Conservation (phyloP, 2,329 filamentous ascomycete species). For the Penicillium sp. region DNA sequence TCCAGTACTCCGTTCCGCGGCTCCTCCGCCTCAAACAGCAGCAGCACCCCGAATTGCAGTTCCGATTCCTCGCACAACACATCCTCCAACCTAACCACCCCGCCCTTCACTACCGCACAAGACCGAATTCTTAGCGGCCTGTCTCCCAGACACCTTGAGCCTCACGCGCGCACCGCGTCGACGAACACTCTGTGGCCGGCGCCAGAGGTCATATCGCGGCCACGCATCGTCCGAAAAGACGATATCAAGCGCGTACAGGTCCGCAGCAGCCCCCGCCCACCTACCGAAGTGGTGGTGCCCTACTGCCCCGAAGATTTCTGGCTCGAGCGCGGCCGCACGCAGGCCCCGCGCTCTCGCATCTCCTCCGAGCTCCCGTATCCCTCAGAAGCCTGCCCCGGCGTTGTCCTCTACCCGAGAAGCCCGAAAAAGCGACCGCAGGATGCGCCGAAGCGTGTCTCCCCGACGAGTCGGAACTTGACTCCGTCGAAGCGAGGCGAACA, state of each 20-base stretch:
- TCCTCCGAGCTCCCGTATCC: slow-evolving; percentile 19
- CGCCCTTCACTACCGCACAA: slow-evolving; percentile 7
- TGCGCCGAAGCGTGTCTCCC: slow-evolving; percentile 13
- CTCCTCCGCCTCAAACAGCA: slow-evolving; percentile 13
- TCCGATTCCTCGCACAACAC: slow-evolving; percentile 7
- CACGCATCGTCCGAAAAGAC: slow-evolving; percentile 32
- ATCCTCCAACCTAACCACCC: slow-evolving; percentile 9
- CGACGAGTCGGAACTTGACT: slow-evolving; percentile 30
- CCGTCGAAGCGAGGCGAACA: slow-evolving; percentile 32
- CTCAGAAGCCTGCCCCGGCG: slow-evolving; percentile 14
- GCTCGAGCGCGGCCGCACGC: slow-evolving; percentile 18
- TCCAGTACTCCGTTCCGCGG: slow-evolving; percentile 2
- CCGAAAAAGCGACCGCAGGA: slow-evolving; percentile 21
- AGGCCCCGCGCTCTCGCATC: not conserved
- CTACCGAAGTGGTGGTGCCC: slow-evolving; percentile 23
- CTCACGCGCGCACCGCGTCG: slow-evolving; percentile 19
- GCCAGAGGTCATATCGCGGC: slow-evolving; percentile 33
- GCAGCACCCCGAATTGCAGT: slow-evolving; percentile 8
- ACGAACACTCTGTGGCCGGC: slow-evolving; percentile 16
- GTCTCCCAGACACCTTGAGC: slow-evolving; percentile 6
- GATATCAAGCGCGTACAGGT: slow-evolving; percentile 36
- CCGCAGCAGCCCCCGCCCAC: slow-evolving; percentile 28
- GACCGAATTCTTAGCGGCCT: slow-evolving; percentile 3
- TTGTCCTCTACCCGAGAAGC: slow-evolving; percentile 19
- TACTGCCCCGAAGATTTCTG: slow-evolving; percentile 34